Base-by-base conservation (phyloP, 2,329 filamentous ascomycete species). In the Aureobasidium zeae region DNA sequence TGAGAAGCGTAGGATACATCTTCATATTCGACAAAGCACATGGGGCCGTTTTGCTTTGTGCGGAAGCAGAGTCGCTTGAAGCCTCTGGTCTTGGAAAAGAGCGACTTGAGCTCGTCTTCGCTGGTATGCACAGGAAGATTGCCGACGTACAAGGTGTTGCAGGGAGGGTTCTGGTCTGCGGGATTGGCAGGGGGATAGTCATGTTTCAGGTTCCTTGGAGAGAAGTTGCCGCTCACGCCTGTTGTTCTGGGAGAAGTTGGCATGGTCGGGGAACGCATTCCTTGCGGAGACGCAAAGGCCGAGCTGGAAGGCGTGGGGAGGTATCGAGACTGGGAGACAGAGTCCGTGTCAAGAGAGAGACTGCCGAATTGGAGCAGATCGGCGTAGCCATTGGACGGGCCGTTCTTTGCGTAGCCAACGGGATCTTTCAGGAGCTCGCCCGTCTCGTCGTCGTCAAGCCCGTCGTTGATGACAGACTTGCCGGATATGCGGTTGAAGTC, bases 11-110 rank as follows among this genome's bases (percentile, higher is more conserved):
- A 89, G 1, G 85, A 83, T 9, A 94, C 74, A 55, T 95, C 88
- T 57, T 96, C 89, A 54, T 96, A 98, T 63, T 98, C 91, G 26
- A 98, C 91, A 62, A 96, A 96, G 60, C 91, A 96, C 88, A 96
- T 96, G 2, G 89, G 89, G 0, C 89, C 89, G 54, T 95, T 94
- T 52, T 85, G 78, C 68, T 96, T 96, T 43, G 87, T 93, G 24
- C 89, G 77, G 71, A 95, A 94, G 59, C 87, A 94, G 6, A 98
- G 77, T 20, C 91, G 77, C 66, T 94, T 96, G 69, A 95, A 98
- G 3, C 91, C 91, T 35, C 88, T 81, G 61, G 93, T 86, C 64
- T 88, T 89, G 19, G 83, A 87, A 59, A 98, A 98, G 57, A 95
- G 75, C 16, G 83, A 78, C 65, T 96, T 96, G 45, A 98, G 74